Conservation (phyloP, 345 rosid genomes). For the Eucalyptus sp. region DNA sequence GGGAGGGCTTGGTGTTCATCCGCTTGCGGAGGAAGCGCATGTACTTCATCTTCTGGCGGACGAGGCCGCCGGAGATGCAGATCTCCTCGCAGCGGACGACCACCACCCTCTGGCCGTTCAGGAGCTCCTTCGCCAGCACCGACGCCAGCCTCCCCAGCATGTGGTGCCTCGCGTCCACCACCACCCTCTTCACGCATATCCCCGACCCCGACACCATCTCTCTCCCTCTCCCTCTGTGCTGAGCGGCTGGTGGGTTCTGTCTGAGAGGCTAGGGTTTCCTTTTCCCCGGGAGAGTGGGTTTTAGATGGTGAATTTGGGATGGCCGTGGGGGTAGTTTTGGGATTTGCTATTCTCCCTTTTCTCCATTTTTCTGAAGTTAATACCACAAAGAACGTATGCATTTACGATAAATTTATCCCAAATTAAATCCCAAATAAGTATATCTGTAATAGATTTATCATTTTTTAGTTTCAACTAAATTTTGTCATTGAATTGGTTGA, state of each 20-base stretch:
- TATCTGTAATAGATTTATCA: fast-evolving
- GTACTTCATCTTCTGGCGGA: constrained; percentile 89
- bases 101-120: constrained; percentile 71
- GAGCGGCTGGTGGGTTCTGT: not conserved
- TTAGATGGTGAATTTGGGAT: not conserved
- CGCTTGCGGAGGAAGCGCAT: constrained; percentile 78
- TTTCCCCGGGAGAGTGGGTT: not conserved
- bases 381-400: fast-evolving
- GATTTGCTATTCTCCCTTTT: not conserved
- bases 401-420: fast-evolving
- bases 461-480: fast-evolving
- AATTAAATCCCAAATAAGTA: fast-evolving
- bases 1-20: constrained; percentile 93
- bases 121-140: constrained; percentile 61
- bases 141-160: constrained; percentile 74
- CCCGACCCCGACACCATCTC: constrained; percentile 76
- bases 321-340: not conserved
- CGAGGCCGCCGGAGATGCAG: constrained; percentile 72
- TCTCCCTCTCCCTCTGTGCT: not conserved
- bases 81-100: constrained; percentile 81
- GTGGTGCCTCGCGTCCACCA: constrained; percentile 79
- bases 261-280: not conserved
- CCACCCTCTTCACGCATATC: constrained; percentile 50
- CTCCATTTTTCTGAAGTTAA: fast-evolving
- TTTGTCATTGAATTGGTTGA: fast-evolving